Percentiles rank a stretch among this genome's conserved stretches.
These are phyloP conservation scores for Pleurotus tuoliensis DNA, from an alignment of 768 basidiomycete species.

Conservation along the genomic window DNA sequence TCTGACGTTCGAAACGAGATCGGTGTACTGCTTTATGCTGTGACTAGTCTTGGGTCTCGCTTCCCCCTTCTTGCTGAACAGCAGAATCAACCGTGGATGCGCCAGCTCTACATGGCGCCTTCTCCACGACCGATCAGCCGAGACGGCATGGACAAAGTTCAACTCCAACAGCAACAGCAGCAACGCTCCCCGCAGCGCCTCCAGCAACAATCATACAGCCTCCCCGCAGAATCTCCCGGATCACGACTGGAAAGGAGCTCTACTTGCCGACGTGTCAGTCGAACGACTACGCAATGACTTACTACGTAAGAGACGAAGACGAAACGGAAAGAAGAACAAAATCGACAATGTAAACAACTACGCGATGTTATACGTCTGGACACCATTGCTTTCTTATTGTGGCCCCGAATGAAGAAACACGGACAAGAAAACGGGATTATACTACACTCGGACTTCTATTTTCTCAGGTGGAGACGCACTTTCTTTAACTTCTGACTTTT, in stretches of 20 bases:
- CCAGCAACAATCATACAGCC: background rate
- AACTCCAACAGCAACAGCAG: background rate
- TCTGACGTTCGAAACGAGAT: constrained; percentile 62
- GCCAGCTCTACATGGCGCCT: constrained; percentile 1
- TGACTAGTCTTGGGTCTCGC: constrained; percentile 54
- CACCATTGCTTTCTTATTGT: background rate
- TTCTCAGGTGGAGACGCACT: constrained; percentile 4
- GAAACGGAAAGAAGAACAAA: background rate
- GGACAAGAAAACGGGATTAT: background rate
- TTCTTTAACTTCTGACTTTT: background rate
- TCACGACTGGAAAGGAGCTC: constrained; percentile 6
- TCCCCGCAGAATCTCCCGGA: constrained; percentile 1
- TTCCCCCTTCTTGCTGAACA: constrained; percentile 53
- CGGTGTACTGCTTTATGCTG: constrained; percentile 55
- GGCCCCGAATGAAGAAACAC: background rate
- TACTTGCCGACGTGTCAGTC: constrained; percentile 5
- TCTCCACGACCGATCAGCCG: constrained; percentile 1
- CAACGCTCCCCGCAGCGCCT: background rate
- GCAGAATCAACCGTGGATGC: background rate
- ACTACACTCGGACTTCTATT: background rate
- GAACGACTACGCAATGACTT: constrained; percentile 8
- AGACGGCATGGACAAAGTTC: background rate
- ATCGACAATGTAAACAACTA: constrained; percentile 1
- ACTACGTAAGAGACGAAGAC: background rate
- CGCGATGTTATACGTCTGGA: background rate